Evolutionary conservation across 75 land plant species (phyloP).

Genomic region (Chamaecyparis obtusa): DNA sequence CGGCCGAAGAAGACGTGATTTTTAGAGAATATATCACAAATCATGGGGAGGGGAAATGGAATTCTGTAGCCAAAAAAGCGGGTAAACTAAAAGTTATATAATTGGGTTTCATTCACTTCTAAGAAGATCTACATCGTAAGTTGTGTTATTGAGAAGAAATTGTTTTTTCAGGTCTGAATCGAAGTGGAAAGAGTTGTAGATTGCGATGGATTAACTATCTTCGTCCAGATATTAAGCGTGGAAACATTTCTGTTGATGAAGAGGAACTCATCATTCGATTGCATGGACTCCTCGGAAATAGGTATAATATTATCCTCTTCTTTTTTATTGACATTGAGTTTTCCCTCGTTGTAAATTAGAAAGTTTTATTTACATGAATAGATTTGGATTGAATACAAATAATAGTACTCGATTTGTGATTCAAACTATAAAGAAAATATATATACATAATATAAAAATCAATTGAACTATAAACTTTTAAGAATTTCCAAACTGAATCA

Average conservation of each 20-base stretch:
- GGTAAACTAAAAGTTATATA: neutral
- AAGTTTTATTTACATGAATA: no score
- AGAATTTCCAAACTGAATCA: no score
- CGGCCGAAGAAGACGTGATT: neutral
- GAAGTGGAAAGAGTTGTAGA: neutral
- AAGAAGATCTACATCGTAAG: neutral
- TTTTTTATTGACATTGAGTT: no score
- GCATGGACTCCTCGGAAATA: neutral
- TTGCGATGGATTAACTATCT: neutral
- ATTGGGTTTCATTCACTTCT: no score
- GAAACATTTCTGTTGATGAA: neutral
- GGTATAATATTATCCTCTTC: neutral
- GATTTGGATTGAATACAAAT: no score
- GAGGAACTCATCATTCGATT: neutral
- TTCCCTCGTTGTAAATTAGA: no score
- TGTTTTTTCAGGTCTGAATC: neutral
- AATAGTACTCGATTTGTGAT: no score
- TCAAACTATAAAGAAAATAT: no score
- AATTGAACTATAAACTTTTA: no score
- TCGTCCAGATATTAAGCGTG: neutral
- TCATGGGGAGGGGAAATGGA: neutral
- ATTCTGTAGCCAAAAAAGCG: neutral
- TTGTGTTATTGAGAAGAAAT: no score
- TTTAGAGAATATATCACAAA: neutral
- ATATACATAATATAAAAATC: no score